These are phyloP conservation scores for Ogataea ganodermae DNA, from an alignment of 805 yeast species.

Conservation along the genomic window DNA sequence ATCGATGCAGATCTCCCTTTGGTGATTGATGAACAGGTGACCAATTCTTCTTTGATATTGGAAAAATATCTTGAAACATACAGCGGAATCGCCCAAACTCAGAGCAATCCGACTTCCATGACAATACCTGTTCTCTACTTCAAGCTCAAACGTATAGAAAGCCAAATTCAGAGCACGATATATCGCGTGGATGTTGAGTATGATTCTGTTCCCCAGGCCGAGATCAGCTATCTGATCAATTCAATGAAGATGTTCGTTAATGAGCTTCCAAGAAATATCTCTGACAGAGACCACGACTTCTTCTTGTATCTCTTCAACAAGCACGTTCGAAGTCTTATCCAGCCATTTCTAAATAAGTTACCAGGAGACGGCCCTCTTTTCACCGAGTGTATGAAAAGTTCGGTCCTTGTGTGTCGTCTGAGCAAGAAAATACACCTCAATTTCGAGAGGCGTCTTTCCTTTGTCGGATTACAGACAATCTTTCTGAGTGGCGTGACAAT, in stretches of 20 bases:
- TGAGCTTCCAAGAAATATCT: constrained; percentile 10
- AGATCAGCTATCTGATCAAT: constrained; percentile 5
- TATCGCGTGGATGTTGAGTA: constrained; percentile 22
- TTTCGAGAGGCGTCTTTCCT: constrained; percentile 18
- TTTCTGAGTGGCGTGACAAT: constrained; percentile 22
- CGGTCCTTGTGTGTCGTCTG: constrained; percentile 17
- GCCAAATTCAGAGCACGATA: constrained; percentile 18
- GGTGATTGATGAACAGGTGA: constrained; percentile 17
- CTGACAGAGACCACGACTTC: constrained; percentile 15
- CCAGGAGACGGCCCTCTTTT: constrained; percentile 11
- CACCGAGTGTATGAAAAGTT: constrained; percentile 17
- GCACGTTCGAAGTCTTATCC: constrained; percentile 19
- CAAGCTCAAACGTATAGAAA: constrained; percentile 19
- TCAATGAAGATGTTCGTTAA: constrained; percentile 7
- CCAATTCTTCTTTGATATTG: constrained; percentile 6
- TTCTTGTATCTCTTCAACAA: constrained; percentile 20
- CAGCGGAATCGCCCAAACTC: not conserved
- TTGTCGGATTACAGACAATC: constrained; percentile 20
- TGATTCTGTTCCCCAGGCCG: constrained; percentile 2
- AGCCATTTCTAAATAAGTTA: constrained; percentile 16
- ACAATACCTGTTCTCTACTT: constrained; percentile 15
- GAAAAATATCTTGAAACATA: not conserved
- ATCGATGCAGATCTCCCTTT: constrained; percentile 46
- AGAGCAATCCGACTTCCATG: constrained; percentile 5
- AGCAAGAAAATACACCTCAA: constrained; percentile 18